These are phyloP conservation scores for Akanthomyces dipterigenus DNA, from an alignment of 2,329 filamentous ascomycete species.

Conservation along the genomic window DNA sequence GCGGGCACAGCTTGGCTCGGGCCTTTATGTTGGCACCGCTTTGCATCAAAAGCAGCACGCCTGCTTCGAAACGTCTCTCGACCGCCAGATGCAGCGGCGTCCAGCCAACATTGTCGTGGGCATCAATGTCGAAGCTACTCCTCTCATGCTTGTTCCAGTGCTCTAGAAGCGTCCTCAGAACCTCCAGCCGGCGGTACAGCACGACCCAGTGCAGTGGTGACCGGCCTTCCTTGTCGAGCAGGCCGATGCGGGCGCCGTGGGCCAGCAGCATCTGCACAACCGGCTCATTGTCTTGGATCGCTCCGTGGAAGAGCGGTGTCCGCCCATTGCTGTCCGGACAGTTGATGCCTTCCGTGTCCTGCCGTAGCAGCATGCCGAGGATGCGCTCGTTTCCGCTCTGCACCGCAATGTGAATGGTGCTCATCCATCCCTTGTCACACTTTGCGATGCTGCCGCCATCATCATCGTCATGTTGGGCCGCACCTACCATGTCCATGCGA, in stretches of 20 bases:
- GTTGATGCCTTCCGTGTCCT: conserved; percentile 3
- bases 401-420: conserved; percentile 4
- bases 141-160: background rate
- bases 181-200: background rate
- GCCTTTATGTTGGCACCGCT: background rate
- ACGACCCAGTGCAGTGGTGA: conserved; percentile 1
- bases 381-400: conserved; percentile 4
- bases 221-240: background rate
- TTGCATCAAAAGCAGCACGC: background rate
- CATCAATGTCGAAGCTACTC: background rate
- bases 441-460: background rate
- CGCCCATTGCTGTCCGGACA: background rate
- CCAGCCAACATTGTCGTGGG: background rate
- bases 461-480: background rate
- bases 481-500: background rate
- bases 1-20: background rate
- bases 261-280: conserved; percentile 1
- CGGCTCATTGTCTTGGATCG: background rate
- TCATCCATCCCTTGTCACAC: background rate
- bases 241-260: background rate
- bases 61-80: conserved; percentile 1
- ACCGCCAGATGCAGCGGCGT: background rate
- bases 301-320: background rate
- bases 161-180: background rate
- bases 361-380: background rate